These are phyloP conservation scores for Hemileccinum impolitum DNA, from an alignment of 768 basidiomycete genomes.

Conservation along the genomic window DNA sequence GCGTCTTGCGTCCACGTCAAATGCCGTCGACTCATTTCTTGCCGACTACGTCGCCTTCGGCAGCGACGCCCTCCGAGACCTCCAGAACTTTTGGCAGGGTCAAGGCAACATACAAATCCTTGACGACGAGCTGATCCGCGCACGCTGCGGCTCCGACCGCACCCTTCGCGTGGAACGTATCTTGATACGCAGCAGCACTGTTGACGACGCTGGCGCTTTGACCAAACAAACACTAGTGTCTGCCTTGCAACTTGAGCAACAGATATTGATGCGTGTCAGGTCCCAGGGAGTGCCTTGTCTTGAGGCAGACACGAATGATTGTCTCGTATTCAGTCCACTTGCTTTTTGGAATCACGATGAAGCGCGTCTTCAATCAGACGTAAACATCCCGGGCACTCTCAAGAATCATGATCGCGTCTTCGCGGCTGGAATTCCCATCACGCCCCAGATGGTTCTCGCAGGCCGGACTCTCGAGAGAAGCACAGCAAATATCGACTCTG, in stretches of 20 bases:
- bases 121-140: conserved; percentile 68
- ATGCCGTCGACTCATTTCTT: conserved; percentile 61
- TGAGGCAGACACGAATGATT: conserved; percentile 47
- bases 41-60: conserved; percentile 51
- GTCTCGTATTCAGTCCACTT: conserved; percentile 71
- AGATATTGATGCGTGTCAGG: conserved; percentile 45
- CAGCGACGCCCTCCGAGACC: conserved; percentile 55
- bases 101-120: conserved; percentile 60
- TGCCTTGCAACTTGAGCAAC: conserved; percentile 60
- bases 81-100: conserved; percentile 70
- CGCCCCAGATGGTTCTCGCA: conserved; percentile 74
- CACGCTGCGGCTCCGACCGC: conserved; percentile 64
- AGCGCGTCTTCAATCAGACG: conserved; percentile 48
- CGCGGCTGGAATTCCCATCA: conserved; percentile 61
- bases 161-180: conserved; percentile 77
- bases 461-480: conserved; percentile 57
- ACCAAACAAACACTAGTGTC: conserved; percentile 60
- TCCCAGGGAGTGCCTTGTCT: conserved; percentile 51
- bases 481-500: conserved; percentile 53
- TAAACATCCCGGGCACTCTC: conserved; percentile 58
- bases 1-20: conserved; percentile 47
- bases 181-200: conserved; percentile 53
- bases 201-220: conserved; percentile 47
- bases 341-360: conserved; percentile 72
- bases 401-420: conserved; percentile 50